These are phyloP conservation scores for Eimeria falciformis DNA, from an alignment of 169 alveolate genomes.

Conservation along the genomic window DNA sequence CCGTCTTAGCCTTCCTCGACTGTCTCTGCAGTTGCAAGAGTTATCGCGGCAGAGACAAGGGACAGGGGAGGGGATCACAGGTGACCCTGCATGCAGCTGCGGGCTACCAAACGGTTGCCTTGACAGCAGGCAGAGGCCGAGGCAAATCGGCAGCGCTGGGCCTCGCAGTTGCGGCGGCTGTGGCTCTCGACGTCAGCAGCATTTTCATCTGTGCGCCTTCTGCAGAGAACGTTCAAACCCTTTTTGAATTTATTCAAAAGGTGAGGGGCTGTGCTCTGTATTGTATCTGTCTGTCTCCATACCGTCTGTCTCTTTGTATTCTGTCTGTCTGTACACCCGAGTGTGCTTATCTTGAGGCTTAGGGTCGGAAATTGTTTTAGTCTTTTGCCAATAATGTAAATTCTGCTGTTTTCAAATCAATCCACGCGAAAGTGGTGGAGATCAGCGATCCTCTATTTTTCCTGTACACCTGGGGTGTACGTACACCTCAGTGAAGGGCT, in stretches of 20 bases:
- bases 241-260: slow-evolving; percentile 97
- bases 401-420: too few relatives aligned
- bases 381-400: too few relatives aligned
- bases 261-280: too few relatives aligned
- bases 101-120: slow-evolving; percentile 87
- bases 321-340: too few relatives aligned
- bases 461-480: too few relatives aligned
- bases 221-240: slow-evolving; percentile 97
- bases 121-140: slow-evolving; percentile 99
- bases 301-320: too few relatives aligned
- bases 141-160: slow-evolving; percentile 99
- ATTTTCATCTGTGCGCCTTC: slow-evolving; percentile 98
- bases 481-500: too few relatives aligned
- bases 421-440: too few relatives aligned
- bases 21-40: slow-evolving; percentile 77
- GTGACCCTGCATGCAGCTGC: background rate
- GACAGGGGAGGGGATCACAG: slow-evolving; percentile 22
- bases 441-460: too few relatives aligned
- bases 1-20: slow-evolving; percentile 82
- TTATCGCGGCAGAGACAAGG: slow-evolving; percentile 75
- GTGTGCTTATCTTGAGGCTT: too few relatives aligned
- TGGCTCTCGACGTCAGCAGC: slow-evolving; percentile 93
- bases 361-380: too few relatives aligned
- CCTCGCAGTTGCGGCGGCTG: slow-evolving; percentile 88
- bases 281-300: too few relatives aligned